Evolutionary conservation across 768 basidiomycete genomes (phyloP).

Genomic region (Termitomyces sp.): DNA sequence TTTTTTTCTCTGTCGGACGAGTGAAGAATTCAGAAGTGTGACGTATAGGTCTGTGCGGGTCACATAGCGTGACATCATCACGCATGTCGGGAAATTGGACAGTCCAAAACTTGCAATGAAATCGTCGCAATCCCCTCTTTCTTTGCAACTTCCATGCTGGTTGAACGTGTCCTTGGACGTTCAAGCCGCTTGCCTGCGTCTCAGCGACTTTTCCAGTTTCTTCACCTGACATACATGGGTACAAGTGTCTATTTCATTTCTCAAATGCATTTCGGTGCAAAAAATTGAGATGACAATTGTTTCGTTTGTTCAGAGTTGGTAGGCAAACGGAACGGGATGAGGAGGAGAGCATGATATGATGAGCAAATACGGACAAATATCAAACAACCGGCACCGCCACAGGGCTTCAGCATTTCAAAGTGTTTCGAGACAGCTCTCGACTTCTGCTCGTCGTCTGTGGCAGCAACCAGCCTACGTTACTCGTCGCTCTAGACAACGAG

Average conservation of each 20-base stretch:
- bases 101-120: constrained; percentile 4
- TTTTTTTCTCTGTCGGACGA: neutral
- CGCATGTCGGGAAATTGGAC: constrained; percentile 2
- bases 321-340: constrained; percentile 12
- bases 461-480: neutral
- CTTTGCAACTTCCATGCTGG: constrained; percentile 12
- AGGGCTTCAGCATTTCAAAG: neutral
- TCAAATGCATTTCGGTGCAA: neutral
- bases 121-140: constrained; percentile 6
- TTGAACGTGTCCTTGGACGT: neutral
- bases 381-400: constrained; percentile 18
- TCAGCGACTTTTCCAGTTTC: neutral
- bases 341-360: constrained; percentile 13
- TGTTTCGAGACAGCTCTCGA: constrained; percentile 11
- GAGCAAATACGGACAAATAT: constrained; percentile 13
- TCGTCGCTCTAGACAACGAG: constrained; percentile 6
- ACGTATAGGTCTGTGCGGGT: constrained; percentile 14
- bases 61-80: constrained; percentile 10
- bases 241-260: neutral
- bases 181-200: neutral
- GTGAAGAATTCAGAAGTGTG: neutral
- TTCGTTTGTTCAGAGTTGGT: neutral
- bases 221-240: neutral
- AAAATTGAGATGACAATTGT: neutral
- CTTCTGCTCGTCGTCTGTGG: constrained; percentile 8